Evolutionary conservation across 495 filamentous ascomycete species (phyloP), one percentile per base, ranked within the genome.

Genomic region (Penicillium maclennaniae): DNA sequence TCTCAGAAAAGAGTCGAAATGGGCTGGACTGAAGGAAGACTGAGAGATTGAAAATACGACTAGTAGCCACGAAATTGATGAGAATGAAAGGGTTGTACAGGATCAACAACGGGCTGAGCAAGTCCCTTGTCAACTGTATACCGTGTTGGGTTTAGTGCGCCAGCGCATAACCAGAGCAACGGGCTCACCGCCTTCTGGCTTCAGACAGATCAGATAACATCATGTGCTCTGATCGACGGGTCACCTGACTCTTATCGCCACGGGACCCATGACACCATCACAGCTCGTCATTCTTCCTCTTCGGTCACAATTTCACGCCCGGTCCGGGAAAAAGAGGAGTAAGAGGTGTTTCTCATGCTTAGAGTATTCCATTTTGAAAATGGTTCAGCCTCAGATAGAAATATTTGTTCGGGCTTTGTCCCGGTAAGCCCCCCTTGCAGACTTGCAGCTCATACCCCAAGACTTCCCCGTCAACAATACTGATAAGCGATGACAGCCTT

Each of bases 101-200:
- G 56, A 56, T 55, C 60, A 52, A 66, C 61, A 67, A 51, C 55
- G 63, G 57, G 52, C 60, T 55, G 54, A 55, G 47, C 61, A 45
- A 59, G 25, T 49, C 58, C 47, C 48, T 34, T 51, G 67, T 66
- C 66, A 72, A 75, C 68, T 70, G 65, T 72, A 61, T 70, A 39
- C 72, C 62, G 37, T 54, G 66, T 70, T 20, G 15, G 65, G 70
- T 66, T 73, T 74, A 76, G 71, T 58, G 61, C 47, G 43, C 48
- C 56, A 68, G 43, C 69, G 38, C 68, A 73, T 76, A 68, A 66
- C 72, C 72, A 41, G 60, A 69, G 69, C 73, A 75, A 75, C 72
- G 63, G 64, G 47, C 41, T 49, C 48, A 70, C 63, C 68, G 65
- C 68, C 63, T 68, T 61, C 53, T 23, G 0, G 10, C 55, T 46